Evolutionary conservation across 495 filamentous ascomycete species (phyloP), one percentile per base, ranked within the genome.

Genomic region (Lasiosphaeria hispida): DNA sequence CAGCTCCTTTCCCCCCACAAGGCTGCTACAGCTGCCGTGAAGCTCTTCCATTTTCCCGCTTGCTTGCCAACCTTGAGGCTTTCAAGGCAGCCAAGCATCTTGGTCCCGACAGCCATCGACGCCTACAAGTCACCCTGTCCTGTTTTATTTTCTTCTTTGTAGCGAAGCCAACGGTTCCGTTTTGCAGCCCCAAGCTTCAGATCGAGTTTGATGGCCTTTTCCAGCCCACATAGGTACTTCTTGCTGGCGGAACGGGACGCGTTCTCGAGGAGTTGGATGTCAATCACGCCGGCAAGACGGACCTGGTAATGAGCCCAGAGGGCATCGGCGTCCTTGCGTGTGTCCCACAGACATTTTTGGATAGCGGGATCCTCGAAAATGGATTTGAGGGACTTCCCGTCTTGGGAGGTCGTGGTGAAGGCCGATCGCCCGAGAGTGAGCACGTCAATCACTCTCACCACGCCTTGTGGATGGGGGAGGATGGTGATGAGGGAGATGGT

Each of bases 241-340:
- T 55, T 71, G 7, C 53, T 18, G 14, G 54, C 56, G 0, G 17
- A 50, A 7, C 82, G 62, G 1, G 66, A 71, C 6, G 74, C 75
- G 10, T 70, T 57, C 53, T 85, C 79, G 72, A 86, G 76, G 1
- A 85, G 66, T 59, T 85, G 83, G 9, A 85, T 39, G 55, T 84
- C 81, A 3, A 71, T 43, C 1, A 83, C 62, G 0, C 79, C 76
- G 5, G 42, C 55, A 0, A 78, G 58, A 7, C 55, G 54, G 42
- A 77, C 63, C 0, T 63, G 39, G 54, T 67, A 81, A n/a, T 76
- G 78, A 35, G 57, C 58, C 53, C 70, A 84, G 0, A 85, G 63
- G 6, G 81, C 81, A 53, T 84, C 80, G 0, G 83, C 79, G 55
- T 83, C 78, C 53, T 80, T 72, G 17, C 78, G 74, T 10, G 80